phyloP scores from a whole-genome alignment of 2,329 filamentous ascomycete species.

The Tolypocladium endophyticum region DNA sequence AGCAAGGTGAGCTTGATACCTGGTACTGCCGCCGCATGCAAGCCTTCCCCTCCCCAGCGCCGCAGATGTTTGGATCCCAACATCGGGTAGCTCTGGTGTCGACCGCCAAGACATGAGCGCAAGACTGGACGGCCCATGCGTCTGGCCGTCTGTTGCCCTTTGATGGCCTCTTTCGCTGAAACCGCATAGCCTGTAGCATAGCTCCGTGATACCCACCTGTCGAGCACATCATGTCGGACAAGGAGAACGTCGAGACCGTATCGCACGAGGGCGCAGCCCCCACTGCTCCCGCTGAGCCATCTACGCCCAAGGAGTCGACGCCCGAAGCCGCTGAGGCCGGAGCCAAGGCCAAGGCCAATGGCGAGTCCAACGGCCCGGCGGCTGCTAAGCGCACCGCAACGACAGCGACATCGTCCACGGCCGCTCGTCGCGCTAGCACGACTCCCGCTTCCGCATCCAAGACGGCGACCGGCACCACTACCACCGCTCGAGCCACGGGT shows the following conservation, averaged over 20 bases:
- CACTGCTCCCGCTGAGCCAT: slow-evolving; percentile 11
- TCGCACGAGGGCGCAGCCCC: slow-evolving; percentile 30
- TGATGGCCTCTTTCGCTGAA: background rate
- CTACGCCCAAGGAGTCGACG: slow-evolving; percentile 16
- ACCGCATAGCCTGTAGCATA: background rate
- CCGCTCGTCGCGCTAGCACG: slow-evolving; percentile 20
- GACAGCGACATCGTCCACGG: slow-evolving; percentile 16
- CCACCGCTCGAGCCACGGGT: slow-evolving; percentile 4
- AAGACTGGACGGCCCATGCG: background rate
- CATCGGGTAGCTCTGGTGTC: background rate
- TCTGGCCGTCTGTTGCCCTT: background rate
- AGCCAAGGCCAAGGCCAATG: slow-evolving; percentile 23
- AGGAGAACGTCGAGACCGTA: slow-evolving; percentile 33
- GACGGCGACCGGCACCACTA: slow-evolving; percentile 2
- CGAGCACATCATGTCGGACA: slow-evolving; percentile 33
- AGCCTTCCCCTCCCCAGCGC: background rate
- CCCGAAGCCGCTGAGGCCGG: slow-evolving; percentile 21
- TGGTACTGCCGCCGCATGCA: background rate
- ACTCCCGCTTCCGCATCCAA: slow-evolving; percentile 15
- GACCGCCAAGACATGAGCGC: background rate
- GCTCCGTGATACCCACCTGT: background rate
- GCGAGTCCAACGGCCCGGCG: slow-evolving; percentile 15
- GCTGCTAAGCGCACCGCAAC: slow-evolving; percentile 26
- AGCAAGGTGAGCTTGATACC: background rate
- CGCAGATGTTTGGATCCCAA: background rate